Evolutionary conservation across 768 basidiomycete species (phyloP).

Genomic region (Amanita pallidorosea): DNA sequence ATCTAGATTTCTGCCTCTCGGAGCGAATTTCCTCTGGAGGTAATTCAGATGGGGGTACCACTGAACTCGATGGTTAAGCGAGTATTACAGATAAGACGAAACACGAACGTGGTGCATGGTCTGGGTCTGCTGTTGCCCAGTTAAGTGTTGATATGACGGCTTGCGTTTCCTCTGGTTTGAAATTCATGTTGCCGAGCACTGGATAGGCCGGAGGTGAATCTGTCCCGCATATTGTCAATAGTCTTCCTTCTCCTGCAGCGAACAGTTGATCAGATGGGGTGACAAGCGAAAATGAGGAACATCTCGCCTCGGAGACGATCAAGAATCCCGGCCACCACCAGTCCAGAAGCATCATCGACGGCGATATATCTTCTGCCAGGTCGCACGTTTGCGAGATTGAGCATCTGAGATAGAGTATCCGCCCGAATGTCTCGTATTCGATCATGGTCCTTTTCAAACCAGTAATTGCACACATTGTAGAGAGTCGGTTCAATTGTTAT

Average conservation of each 20-base stretch:
- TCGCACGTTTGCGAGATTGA: constrained; percentile 72
- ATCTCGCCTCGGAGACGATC: constrained; percentile 76
- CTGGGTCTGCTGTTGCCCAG: constrained; percentile 82
- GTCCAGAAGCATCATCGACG: constrained; percentile 86
- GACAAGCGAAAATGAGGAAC: not conserved
- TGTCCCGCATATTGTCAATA: constrained; percentile 78
- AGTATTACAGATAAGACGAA: not conserved
- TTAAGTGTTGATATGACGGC: constrained; percentile 59
- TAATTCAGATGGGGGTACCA: constrained; percentile 49
- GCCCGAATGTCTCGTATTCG: constrained; percentile 77
- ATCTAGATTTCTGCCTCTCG: constrained; percentile 58
- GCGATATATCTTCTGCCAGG: constrained; percentile 84
- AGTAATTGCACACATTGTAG: constrained; percentile 81
- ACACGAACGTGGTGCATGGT: constrained; percentile 53
- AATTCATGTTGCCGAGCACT: constrained; percentile 79
- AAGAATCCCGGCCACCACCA: constrained; percentile 76
- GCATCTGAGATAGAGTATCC: constrained; percentile 83
- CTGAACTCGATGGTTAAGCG: constrained; percentile 19
- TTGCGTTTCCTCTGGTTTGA: constrained; percentile 41
- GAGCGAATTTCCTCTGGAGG: constrained; percentile 50
- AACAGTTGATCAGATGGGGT: not conserved
- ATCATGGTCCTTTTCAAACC: constrained; percentile 75
- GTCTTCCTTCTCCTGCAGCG: constrained; percentile 57
- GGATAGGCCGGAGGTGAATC: constrained; percentile 93
- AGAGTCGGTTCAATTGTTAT: constrained; percentile 81